Evolutionary conservation across 1,284 basidiomycete species (phyloP), one percentile per base, ranked within the genome.

Genomic region (Ustilago tritici): DNA sequence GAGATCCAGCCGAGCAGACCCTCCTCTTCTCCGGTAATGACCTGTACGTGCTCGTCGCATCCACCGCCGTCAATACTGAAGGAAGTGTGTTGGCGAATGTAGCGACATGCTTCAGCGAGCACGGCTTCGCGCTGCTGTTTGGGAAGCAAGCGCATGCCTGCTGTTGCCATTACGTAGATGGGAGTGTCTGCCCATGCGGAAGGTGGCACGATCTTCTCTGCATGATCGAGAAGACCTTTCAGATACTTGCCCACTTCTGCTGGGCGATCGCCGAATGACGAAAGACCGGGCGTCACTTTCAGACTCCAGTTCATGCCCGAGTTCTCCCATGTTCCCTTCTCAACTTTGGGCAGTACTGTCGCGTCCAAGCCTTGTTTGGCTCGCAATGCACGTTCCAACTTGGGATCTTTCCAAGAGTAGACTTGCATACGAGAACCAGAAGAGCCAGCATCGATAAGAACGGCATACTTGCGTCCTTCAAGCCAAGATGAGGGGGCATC

Each of bases 11-110:
- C 97, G 86, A 96, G 97, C 55, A 98, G 88, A 0, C 97, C 97
- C 85, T 99, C 97, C 86, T 99, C 96, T 87, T 99, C 95, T 58
- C 97, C 97, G 1, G 94, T 93, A 82, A 99, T 99, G 80, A 99
- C 94, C 65, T 93, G 91, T 3, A 99, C 92, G 79, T 93, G 95
- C 60, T 93, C 91, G 15, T 93, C 92, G 86, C 96, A 98, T 7
- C 82, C 23, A 35, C 70, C 81, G 83, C 88, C 17, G 84, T 78
- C 73, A 43, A 85, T 87, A 57, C 93, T 91, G 74, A 94, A 90
- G 60, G 89, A 90, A 85, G 95, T 95, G 72, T 90, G 79, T n/a
- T 92, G 94, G 77, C 93, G 90, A 14, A 99, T 89, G 81, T 93
- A 93, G 23, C 89, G 86, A 86, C 97, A 98, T 0, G 94, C 91